Base-by-base conservation (phyloP, 1,284 basidiomycete species). In the Chalciporus piperatoides region DNA sequence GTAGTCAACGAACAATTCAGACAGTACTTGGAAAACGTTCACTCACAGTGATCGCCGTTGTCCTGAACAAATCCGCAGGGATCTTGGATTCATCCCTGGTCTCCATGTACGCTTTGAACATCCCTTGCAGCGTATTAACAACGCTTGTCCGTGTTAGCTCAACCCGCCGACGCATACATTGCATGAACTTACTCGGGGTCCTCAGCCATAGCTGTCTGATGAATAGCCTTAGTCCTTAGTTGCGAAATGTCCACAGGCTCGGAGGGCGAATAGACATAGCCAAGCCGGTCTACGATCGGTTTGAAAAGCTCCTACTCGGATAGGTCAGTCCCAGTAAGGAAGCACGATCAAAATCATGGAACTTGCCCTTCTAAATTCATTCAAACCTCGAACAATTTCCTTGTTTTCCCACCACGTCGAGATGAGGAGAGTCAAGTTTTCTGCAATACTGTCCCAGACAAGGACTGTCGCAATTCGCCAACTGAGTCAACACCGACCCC, bases 371-470 rank as follows among this genome's bases (percentile, higher is more conserved):
- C 82, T 75, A 68, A 93, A 80, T 28, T 72, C 75, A 57, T 87
- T 75, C 55, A 94, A 64, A 37, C 76, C 74, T 17, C 82, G 77
- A 4, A 81, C 71, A 37, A 88, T 77, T 4, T 75, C 66, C 30
- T 81, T 64, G 54, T 91, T 74, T 69, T 97, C 95, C 87, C 89
- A 97, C 91, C 93, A 97, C 2, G 83, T 82, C 12, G 74, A 78
- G n/a, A 73, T 64, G 42, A 96, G 67, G 36, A 74, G 72, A 44
- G 64, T 63, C 46, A 96, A 65, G 41, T 78, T 81, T 8, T 72
- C 70, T 2, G 75, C 65, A 41, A 91, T 81, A 49, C 80, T 79
- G 41, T 79, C 72, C 87, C 86, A 90, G n/a, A 90, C 84, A 49
- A 90, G 73, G 66, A 82, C 87, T 89, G 49, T 8, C 39, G 43